A percentile compares a stretch with the other conserved stretches of the same genome.
These are phyloP conservation scores for Gamsiella multidivaricata DNA, from an alignment of 192 early-diverging fungal species.

Conservation along the genomic window DNA sequence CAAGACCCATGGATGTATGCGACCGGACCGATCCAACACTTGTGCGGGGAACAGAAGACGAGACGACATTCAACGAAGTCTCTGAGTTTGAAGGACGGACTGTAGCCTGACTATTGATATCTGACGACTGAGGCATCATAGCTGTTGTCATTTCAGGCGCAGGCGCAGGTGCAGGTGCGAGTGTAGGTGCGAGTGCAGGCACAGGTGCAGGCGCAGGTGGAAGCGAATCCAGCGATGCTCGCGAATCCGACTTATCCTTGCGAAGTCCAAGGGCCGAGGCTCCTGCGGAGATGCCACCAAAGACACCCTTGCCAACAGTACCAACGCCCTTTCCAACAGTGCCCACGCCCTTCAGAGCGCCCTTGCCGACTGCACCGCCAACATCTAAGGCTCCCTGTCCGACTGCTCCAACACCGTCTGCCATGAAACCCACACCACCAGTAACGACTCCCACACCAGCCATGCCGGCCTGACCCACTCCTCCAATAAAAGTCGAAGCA, in stretches of 20 bases:
- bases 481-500: constrained; percentile 67
- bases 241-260: constrained; percentile 24
- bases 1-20: constrained; percentile 41
- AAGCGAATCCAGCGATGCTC: constrained; percentile 48
- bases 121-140: neutral
- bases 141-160: neutral
- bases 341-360: constrained; percentile 47
- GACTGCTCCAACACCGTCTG: constrained; percentile 8
- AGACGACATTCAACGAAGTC: constrained; percentile 14
- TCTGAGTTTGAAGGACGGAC: constrained; percentile 21
- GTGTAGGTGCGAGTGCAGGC: no score
- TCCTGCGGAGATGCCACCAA: constrained; percentile 42
- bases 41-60: constrained; percentile 13
- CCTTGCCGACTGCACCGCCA: constrained; percentile 28
- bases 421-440: constrained; percentile 23
- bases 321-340: constrained; percentile 39
- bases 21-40: constrained; percentile 40
- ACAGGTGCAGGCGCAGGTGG: no score
- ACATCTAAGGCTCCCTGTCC: constrained; percentile 40
- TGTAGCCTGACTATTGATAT: neutral
- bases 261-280: constrained; percentile 24
- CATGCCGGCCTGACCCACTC: constrained; percentile 57
- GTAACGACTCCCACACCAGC: constrained; percentile 36
- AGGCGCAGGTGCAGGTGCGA: neutral
- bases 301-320: constrained; percentile 51